phyloP scores from a whole-genome alignment of 768 basidiomycete species.

The Trichaptum fuscoviolaceum region DNA sequence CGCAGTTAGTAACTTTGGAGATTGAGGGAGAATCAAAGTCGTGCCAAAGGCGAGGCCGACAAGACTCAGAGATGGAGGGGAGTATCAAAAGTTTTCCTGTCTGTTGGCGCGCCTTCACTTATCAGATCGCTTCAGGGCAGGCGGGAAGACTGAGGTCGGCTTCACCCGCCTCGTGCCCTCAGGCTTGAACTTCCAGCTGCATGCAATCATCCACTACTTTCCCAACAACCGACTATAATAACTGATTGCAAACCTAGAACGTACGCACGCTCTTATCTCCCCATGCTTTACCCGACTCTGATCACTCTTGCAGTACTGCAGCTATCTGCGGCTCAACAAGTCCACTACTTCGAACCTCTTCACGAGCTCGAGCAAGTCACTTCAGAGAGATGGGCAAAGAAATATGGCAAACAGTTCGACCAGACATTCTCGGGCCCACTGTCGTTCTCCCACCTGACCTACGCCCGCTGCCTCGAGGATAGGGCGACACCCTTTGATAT shows the following conservation, averaged over 20 bases:
- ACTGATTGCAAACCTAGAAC: not conserved
- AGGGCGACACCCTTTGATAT: constrained; percentile 56
- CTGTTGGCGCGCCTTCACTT: not conserved
- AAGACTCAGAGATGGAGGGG: not conserved
- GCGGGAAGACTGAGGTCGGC: not conserved
- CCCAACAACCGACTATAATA: not conserved
- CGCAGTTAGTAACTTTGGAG: constrained; percentile 7
- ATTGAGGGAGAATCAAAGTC: constrained; percentile 14
- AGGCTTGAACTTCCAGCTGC: not conserved
- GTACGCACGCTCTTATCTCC: not conserved
- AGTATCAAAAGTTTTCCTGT: not conserved
- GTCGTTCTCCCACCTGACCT: constrained; percentile 80
- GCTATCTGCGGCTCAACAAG: not conserved
- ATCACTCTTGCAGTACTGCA: not conserved
- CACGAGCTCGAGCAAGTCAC: not conserved
- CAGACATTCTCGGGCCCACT: constrained; percentile 75
- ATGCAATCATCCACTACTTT: not conserved
- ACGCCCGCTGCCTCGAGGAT: constrained; percentile 64
- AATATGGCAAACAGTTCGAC: constrained; percentile 73
- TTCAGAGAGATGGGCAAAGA: constrained; percentile 53
- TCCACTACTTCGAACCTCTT: not conserved
- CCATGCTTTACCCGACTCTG: not conserved
- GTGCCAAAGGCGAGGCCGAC: constrained; percentile 13
- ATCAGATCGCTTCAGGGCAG: not conserved
- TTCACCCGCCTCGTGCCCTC: not conserved